These are phyloP conservation scores for Clonostachys rosea DNA, from an alignment of 2,329 filamentous ascomycete genomes.

Conservation along the genomic window DNA sequence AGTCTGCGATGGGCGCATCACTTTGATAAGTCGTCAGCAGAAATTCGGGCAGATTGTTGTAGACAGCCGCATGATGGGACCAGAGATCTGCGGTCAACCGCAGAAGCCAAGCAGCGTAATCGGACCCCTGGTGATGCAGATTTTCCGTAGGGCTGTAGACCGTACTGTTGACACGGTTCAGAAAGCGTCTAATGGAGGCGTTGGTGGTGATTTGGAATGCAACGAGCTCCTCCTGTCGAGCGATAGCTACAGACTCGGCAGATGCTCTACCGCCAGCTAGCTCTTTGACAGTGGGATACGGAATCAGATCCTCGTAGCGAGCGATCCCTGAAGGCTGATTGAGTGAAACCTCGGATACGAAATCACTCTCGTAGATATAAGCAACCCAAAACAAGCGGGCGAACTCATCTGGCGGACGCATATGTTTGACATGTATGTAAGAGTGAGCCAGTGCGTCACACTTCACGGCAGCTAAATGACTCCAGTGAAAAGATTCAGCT, in stretches of 20 bases:
- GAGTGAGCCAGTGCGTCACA: constrained; percentile 13
- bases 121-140: constrained; percentile 7
- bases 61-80: constrained; percentile 17
- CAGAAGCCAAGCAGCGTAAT: constrained; percentile 17
- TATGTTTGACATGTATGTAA: neutral
- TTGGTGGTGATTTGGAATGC: constrained; percentile 22
- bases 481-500: constrained; percentile 15
- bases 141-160: constrained; percentile 19
- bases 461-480: constrained; percentile 16
- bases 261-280: neutral
- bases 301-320: constrained; percentile 17
- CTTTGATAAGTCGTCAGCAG: constrained; percentile 8
- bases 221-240: constrained; percentile 13
- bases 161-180: constrained; percentile 19
- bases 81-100: constrained; percentile 14
- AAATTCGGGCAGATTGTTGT: constrained; percentile 16
- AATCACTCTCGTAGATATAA: constrained; percentile 21
- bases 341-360: constrained; percentile 18
- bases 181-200: constrained; percentile 18
- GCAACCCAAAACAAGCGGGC: constrained; percentile 18
- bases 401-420: constrained; percentile 11
- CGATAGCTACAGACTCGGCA: neutral
- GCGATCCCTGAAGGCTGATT: constrained; percentile 18
- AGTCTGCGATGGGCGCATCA: neutral
- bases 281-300: constrained; percentile 9